Evolutionary conservation across 352 stramenopile genomes (phyloP).

Genomic region (Plasmopara halstedii): DNA sequence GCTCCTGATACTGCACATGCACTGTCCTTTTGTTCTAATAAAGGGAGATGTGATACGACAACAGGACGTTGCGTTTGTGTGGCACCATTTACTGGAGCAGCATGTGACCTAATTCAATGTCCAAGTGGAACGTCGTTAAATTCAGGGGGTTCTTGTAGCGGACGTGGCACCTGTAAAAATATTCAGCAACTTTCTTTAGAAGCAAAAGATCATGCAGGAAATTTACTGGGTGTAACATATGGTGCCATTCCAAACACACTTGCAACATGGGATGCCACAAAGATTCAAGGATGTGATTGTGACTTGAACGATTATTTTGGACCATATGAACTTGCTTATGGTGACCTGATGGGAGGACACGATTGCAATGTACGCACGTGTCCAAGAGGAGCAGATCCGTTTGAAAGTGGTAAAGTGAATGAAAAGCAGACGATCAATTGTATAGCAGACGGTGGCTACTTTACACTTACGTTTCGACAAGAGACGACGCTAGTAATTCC

Average conservation of each 20-base stretch:
- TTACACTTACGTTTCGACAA: constrained; percentile 65
- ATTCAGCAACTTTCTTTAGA: constrained; percentile 58
- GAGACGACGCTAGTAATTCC: constrained; percentile 49
- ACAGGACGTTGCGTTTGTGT: constrained; percentile 58
- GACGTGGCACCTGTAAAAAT: constrained; percentile 61
- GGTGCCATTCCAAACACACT: constrained; percentile 46
- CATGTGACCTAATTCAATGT: constrained; percentile 63
- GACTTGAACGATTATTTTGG: constrained; percentile 56
- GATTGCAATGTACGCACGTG: constrained; percentile 82
- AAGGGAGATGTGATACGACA: constrained; percentile 40
- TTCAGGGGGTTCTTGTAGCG: constrained; percentile 39
- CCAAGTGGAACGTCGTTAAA: constrained; percentile 12
- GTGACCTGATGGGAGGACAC: constrained; percentile 41
- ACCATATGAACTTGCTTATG: constrained; percentile 44
- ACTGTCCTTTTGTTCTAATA: constrained; percentile 40
- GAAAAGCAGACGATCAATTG: constrained; percentile 63
- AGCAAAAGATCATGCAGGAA: constrained; percentile 29
- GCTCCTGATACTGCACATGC: constrained; percentile 44
- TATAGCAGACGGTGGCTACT: constrained; percentile 40
- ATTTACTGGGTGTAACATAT: constrained; percentile 50
- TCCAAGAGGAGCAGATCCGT: constrained; percentile 81
- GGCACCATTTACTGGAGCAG: constrained; percentile 63
- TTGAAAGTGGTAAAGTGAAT: constrained; percentile 54
- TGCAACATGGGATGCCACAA: constrained; percentile 75
- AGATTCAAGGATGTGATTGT: constrained; percentile 82